A percentile compares a stretch with the other conserved stretches of the same genome.
These are phyloP conservation scores for Cucumis sativus DNA, from an alignment of 306 rosid species.

Conservation along the genomic window DNA sequence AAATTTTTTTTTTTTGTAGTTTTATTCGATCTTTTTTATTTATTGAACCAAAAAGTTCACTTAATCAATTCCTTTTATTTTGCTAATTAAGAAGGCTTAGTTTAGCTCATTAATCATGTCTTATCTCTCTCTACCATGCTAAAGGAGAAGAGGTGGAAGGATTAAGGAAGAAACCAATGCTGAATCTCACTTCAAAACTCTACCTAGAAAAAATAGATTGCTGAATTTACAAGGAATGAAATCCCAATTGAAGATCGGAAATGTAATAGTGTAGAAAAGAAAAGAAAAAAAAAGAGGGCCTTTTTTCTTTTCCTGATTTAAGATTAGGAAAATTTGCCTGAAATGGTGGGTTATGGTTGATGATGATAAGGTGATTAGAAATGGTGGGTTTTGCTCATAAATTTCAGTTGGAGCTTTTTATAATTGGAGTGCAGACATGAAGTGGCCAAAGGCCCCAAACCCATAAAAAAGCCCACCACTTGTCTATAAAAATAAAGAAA, in stretches of 20 bases:
- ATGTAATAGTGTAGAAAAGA: background rate
- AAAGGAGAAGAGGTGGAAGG: background rate
- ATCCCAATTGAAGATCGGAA: background rate
- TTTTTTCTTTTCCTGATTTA: background rate
- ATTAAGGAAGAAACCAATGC: background rate
- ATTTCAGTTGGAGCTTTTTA: slow-evolving; percentile 15
- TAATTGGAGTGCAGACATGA: slow-evolving; percentile 52
- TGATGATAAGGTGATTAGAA: slow-evolving; percentile 19
- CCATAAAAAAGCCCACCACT: slow-evolving; percentile 17
- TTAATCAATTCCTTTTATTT: background rate
- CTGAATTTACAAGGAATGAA: slow-evolving; percentile 7
- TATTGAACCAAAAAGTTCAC: background rate
- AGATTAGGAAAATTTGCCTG: slow-evolving; percentile 24
- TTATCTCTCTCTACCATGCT: background rate
- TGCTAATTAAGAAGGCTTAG: background rate
- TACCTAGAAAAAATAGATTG: background rate
- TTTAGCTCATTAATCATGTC: background rate
- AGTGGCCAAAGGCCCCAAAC: slow-evolving; percentile 14
- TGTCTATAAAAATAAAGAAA: slow-evolving; percentile 26
- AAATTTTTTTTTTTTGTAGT: background rate
- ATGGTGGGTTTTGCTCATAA: slow-evolving; percentile 10
- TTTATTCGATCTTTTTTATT: background rate
- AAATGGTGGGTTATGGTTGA: slow-evolving; percentile 17
- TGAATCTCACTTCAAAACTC: background rate
- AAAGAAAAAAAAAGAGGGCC: background rate